Base-by-base conservation (phyloP, 441 rosid species). In the Erodium trifolium region DNA sequence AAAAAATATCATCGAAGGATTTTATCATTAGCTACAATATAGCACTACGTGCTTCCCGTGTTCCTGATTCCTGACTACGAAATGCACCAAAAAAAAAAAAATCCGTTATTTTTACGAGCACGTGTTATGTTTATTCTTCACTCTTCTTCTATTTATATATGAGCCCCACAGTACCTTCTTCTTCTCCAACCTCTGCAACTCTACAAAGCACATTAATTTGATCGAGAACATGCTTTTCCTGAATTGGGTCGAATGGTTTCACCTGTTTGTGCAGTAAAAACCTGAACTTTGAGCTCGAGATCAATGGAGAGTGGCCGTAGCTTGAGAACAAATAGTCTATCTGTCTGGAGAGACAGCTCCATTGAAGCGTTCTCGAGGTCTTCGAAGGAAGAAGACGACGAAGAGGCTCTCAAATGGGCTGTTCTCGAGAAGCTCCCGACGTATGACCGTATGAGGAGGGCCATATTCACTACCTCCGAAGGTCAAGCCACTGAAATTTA, bases 341-440 rank as follows among this genome's bases (percentile, higher is more conserved):
- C 14, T 49, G 17, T 49, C 17, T 49, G 57, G 57, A 49, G 57
- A 49, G 16, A 4, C 10, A 49, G 57, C 17, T 49, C 57, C 57
- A 49, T 49, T 3, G 57, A 49, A 49, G 57, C 57, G 10, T n/a
- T 49, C 4, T 49, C 57, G 16, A 49, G 57, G 57, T 49, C 57
- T 49, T 49, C 57, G 13, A 13, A 12, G 16, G 75, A 70, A 27
- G 84, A 73, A 8, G 80, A 77, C 4, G 88, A 80, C 23, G 88
- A 82, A 67, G 83, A 79, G 53, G 80, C 86, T 51, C 80, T 84
- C 0, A 77, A 74, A 51, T 84, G 88, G 88, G 88, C 88, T 13
- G 86, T 84, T 0, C 71, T 82, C 13, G 82, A 84, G 72, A 74
- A 73, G 31, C 78, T 84, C 3, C 96, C 93, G 0, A 91, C 92